Conservation (phyloP, 208 protist species). For the Vickermania ingenoplastis region DNA sequence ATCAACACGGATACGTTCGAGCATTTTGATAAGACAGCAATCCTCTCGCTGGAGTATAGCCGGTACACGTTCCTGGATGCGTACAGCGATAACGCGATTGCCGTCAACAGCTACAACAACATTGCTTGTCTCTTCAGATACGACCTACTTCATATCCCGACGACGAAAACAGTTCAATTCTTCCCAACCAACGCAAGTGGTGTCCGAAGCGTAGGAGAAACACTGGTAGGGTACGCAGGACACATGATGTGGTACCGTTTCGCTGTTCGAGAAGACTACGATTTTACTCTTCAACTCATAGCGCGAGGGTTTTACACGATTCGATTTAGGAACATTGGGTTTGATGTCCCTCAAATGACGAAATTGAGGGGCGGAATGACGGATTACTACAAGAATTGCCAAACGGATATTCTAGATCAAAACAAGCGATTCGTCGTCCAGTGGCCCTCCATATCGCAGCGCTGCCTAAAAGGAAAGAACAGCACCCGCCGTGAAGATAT, state of each 20-base stretch:
- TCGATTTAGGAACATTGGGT: slow-evolving; percentile 72
- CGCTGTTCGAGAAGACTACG: slow-evolving; percentile 82
- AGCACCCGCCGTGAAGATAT: slow-evolving; percentile 59
- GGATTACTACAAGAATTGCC: slow-evolving; percentile 72
- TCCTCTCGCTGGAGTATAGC: slow-evolving; percentile 77
- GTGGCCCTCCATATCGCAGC: slow-evolving; percentile 64
- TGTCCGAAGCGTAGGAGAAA: slow-evolving; percentile 28
- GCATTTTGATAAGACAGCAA: slow-evolving; percentile 30
- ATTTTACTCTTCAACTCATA: slow-evolving; percentile 85
- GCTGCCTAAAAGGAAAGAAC: slow-evolving; percentile 69
- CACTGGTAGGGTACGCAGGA: slow-evolving; percentile 28
- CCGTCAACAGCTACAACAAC: slow-evolving; percentile 84
- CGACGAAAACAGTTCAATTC: slow-evolving; percentile 27
- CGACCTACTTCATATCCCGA: slow-evolving; percentile 44
- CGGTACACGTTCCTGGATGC: slow-evolving; percentile 40
- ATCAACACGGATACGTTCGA: slow-evolving; percentile 18
- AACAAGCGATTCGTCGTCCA: slow-evolving; percentile 58
- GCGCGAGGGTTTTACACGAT: slow-evolving; percentile 56
- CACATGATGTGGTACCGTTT: slow-evolving; percentile 77
- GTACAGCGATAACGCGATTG: slow-evolving; percentile 27
- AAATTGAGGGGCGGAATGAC: slow-evolving; percentile 77
- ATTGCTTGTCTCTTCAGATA: slow-evolving; percentile 81
- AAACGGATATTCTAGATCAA: slow-evolving; percentile 54
- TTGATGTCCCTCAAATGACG: slow-evolving; percentile 79
- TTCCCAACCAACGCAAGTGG: slow-evolving; percentile 14